Evolutionary conservation across 2,329 filamentous ascomycete species (phyloP).

Genomic region (Pseudogymnoascus sp.): DNA sequence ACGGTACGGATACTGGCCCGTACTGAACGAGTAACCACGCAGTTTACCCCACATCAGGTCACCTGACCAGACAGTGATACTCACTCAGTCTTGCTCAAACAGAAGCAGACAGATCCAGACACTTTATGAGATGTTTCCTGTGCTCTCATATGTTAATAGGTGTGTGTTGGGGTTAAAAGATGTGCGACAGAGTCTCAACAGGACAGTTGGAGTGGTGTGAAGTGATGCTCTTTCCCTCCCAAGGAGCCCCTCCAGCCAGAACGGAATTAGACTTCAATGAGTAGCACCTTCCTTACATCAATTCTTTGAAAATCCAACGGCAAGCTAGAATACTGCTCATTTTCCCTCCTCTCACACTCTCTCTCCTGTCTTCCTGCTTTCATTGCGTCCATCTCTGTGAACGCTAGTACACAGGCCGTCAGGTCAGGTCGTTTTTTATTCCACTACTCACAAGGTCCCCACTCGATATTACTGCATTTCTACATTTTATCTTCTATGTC

Average conservation of each 20-base stretch:
- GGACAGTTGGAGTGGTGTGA: not conserved
- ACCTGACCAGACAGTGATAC: not conserved
- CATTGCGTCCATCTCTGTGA: not conserved
- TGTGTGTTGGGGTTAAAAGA: not conserved
- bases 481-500: not conserved
- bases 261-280: not conserved
- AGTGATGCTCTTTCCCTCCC: not conserved
- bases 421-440: constrained; percentile 1
- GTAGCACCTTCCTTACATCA: not conserved
- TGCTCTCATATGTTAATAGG: not conserved
- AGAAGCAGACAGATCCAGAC: not conserved
- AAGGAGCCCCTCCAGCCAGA: not conserved
- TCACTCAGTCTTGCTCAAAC: not conserved
- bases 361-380: not conserved
- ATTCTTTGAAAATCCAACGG: not conserved
- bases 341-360: not conserved
- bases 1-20: not conserved
- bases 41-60: not conserved
- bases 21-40: not conserved
- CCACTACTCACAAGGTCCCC: not conserved
- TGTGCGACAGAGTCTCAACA: not conserved
- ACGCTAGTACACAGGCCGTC: not conserved
- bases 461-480: not conserved
- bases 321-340: not conserved
- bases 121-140: not conserved